Evolutionary conservation across 225 moss, liverwort and hornwort species (phyloP), one percentile per base, ranked within the genome.

Genomic region (Pleurozium schreberi): DNA sequence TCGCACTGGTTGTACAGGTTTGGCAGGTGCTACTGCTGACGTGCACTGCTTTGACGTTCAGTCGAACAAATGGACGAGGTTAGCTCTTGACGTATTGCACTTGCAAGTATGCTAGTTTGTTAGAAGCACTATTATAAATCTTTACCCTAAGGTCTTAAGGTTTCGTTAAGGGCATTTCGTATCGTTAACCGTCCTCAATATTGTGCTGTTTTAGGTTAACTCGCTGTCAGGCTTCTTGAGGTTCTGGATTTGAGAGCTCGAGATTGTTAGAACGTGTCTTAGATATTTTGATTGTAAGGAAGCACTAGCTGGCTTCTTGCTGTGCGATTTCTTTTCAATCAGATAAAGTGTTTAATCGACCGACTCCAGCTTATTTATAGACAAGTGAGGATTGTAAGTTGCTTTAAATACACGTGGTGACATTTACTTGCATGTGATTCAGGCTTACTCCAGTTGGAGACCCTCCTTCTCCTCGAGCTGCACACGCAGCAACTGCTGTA

Each of bases 21-120:
- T 98, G 88, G 98, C 97, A 65, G 98, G 97, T 65, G 97, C 98
- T 64, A 98, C 98, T 38, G 98, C 98, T 43, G 98, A 98, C 84
- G 97, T 98, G 82, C 97, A 98, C 90, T 98, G 97, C 88, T 98
- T 94, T 83, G 97, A 98, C 80, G 91, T 95, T 31, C 96, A 93
- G 59, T 90, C 94, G 55, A 96, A 92, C 84, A 96, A 95, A 94
- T 98, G 98, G 98, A 80, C 91, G 85, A 96, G 98, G 98, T 98
- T 73, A 90, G 92, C 66, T 82, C 81, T 45, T 73, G 64, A 55
- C 88, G 40, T 38, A 67, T 71, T 77, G 61, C 67, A 18, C 53
- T 89, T 87, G 52, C 62, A 63, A 76, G n/a, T 62, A 49, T 70
- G 84, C 53, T 76, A 83, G 55, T 63, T 68, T 81, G 43, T 78